phyloP scores from a whole-genome alignment of 257 asterid genomes.

The Fraxinus pennsylvanica region DNA sequence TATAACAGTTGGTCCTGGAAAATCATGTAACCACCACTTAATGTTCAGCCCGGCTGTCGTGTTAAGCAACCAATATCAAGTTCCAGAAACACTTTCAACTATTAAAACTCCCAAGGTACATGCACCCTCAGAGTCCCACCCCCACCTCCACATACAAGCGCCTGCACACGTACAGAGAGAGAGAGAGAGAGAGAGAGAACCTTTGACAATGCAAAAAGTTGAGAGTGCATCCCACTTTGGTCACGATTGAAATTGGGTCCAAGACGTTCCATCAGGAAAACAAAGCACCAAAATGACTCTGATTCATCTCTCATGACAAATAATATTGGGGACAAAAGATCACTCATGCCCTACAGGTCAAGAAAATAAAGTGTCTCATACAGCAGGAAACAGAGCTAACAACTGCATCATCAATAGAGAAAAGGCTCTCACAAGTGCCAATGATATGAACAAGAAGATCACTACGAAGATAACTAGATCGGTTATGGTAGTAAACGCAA shows the following conservation, averaged over 20 bases:
- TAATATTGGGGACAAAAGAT: conserved; percentile 90
- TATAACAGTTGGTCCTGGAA: conserved; percentile 2
- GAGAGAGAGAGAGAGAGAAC: conserved; percentile 41
- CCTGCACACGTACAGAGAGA: background rate
- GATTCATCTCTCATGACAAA: conserved; percentile 90
- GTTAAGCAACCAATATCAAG: background rate
- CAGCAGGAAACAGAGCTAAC: conserved; percentile 19
- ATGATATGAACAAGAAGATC: conserved; percentile 4
- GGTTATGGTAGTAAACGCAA: background rate
- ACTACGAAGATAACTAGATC: background rate
- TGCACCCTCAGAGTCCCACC: background rate
- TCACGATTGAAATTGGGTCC: conserved; percentile 99
- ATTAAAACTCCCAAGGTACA: background rate
- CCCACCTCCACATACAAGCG: background rate
- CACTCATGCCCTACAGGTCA: conserved; percentile 92
- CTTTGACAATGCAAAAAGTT: conserved; percentile 95
- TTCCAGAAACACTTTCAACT: conserved; percentile 4
- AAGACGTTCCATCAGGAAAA: conserved; percentile 83
- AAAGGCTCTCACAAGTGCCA: conserved; percentile 9
- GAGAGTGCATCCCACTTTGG: conserved; percentile 98
- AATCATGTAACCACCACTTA: conserved; percentile 1
- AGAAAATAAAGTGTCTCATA: conserved; percentile 13
- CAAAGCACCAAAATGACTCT: conserved; percentile 97
- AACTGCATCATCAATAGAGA: background rate
- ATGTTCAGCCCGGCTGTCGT: background rate